These are phyloP conservation scores for Rhinocladiella mackenziei DNA, from an alignment of 2,329 filamentous ascomycete genomes.

Conservation along the genomic window DNA sequence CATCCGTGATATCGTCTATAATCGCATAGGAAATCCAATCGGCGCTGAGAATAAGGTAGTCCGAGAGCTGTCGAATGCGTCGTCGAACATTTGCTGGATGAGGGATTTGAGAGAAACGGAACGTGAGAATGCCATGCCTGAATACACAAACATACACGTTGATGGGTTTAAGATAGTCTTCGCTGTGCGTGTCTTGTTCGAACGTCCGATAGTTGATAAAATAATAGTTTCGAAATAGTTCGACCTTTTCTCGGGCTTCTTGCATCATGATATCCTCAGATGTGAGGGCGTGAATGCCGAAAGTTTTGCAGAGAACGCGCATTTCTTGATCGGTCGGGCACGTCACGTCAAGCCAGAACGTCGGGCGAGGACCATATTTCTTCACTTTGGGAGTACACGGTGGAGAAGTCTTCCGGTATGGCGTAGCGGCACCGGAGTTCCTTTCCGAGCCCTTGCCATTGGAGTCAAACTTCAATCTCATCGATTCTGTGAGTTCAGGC, in stretches of 20 bases:
- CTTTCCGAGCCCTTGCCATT: slow-evolving; percentile 19
- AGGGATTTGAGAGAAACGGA: slow-evolving; percentile 90
- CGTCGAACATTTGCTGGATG: slow-evolving; percentile 94
- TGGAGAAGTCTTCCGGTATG: slow-evolving; percentile 35
- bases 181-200: slow-evolving; percentile 85
- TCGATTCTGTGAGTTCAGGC: slow-evolving; percentile 5
- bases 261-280: slow-evolving; percentile 97
- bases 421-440: slow-evolving; percentile 42
- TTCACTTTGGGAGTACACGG: slow-evolving; percentile 42
- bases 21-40: slow-evolving; percentile 99
- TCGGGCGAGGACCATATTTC: slow-evolving; percentile 74
- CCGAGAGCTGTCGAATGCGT: slow-evolving; percentile 85
- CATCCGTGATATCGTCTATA: slow-evolving; percentile 97
- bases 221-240: slow-evolving; percentile 95
- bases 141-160: slow-evolving; percentile 99
- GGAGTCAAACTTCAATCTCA: slow-evolving; percentile 9
- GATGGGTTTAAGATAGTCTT: slow-evolving; percentile 88
- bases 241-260: slow-evolving; percentile 95
- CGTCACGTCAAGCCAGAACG: slow-evolving; percentile 94
- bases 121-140: slow-evolving; percentile 88
- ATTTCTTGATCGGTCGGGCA: slow-evolving; percentile 91
- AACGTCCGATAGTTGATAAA: slow-evolving; percentile 98
- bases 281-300: slow-evolving; percentile 92
- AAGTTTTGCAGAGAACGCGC: slow-evolving; percentile 86
- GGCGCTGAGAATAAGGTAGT: slow-evolving; percentile 86